phyloP scores from a whole-genome alignment of 225 moss, liverwort and hornwort species.

The Bryoerythrophyllum caledonicum region DNA sequence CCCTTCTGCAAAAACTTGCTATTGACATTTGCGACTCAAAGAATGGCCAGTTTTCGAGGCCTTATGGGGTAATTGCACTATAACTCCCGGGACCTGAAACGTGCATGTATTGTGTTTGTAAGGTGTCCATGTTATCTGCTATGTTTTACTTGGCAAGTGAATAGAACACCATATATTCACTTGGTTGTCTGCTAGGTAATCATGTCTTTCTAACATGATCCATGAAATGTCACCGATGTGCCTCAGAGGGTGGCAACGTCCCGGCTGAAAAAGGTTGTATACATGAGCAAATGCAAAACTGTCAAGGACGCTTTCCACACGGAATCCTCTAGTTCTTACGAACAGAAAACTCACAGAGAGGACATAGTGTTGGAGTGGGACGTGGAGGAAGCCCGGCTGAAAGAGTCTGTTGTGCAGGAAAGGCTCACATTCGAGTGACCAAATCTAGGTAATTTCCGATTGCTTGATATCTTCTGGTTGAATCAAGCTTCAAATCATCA shows the following conservation, averaged over 20 bases:
- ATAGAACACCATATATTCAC: background rate
- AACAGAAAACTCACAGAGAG: conserved; percentile 32
- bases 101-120: background rate
- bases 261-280: conserved; percentile 23
- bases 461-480: too few relatives aligned
- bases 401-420: conserved; percentile 37
- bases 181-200: background rate
- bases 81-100: background rate
- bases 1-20: conserved; percentile 57
- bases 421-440: conserved; percentile 41
- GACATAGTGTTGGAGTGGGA: conserved; percentile 46
- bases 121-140: too few relatives aligned
- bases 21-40: conserved; percentile 65
- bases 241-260: conserved; percentile 12
- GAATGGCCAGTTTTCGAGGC: conserved; percentile 23
- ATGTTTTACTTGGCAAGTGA: too few relatives aligned
- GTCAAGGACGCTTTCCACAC: conserved; percentile 12
- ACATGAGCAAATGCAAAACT: conserved; percentile 33
- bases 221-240: background rate
- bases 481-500: too few relatives aligned
- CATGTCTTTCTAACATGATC: background rate
- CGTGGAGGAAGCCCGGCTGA: conserved; percentile 21
- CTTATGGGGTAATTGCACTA: conserved; percentile 29
- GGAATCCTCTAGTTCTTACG: conserved; percentile 23
- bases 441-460: background rate